Base-by-base conservation (phyloP, 345 rosid species). In the Tarenaya hassleriana region DNA sequence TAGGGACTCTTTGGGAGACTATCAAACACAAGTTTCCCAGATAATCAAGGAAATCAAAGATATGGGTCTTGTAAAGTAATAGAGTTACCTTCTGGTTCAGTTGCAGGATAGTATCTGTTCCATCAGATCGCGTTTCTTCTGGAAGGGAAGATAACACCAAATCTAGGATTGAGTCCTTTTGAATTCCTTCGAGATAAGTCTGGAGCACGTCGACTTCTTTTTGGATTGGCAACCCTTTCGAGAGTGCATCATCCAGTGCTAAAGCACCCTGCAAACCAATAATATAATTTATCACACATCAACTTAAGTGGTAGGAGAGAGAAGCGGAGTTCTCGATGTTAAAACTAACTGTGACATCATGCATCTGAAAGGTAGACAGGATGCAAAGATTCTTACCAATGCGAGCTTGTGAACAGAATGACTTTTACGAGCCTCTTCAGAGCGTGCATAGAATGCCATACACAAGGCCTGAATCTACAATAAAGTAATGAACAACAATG, bases 401-500 rank as follows among this genome's bases (percentile, higher is more conserved):
- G 96, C 88, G 61, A 92, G 95, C 83, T 81, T 92, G 77, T 88
- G 95, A 75, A 79, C 83, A 60, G 88, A 88, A 75, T 88, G 86
- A 69, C 79, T 85, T 69, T 79, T 81, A 33, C 86, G 88, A 48
- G 95, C 86, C 72, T 84, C 97, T 74, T 88, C 95, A 50, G 95
- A 88, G 57, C 88, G 81, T 1, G 95, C 98, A 69, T 79, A 88
- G 73, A 92, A 92, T 58, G 98, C 96, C 95, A 85, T 77, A 69
- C 86, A 75, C 64, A 92, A 66, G 27, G 95, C 94, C 57, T 83
- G 77, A 72, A 92, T 83, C 97, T 92, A 57, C 61, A 62, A n/a
- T 48, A 71, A 50, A 57, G 17, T 35, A 42, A 0, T 42, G 24
- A 27, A 24, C 52, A 41, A 20, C 31, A 7, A 24, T 24, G 29